These are phyloP conservation scores for Pseudoneurospora amorphoporcata DNA, from an alignment of 495 filamentous ascomycete species.

Conservation along the genomic window DNA sequence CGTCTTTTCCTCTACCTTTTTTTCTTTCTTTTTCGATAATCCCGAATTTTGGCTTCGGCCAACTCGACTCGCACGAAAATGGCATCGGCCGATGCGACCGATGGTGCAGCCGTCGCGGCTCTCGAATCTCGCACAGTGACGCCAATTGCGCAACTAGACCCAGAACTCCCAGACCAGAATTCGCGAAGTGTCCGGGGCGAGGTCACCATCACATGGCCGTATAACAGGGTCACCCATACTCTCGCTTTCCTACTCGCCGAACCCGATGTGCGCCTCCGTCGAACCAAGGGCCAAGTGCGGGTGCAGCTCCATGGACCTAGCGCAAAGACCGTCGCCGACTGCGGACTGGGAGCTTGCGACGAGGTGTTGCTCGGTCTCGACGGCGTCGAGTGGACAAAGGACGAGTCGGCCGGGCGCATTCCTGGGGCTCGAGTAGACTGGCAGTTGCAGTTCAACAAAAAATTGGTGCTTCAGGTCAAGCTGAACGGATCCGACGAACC, in stretches of 20 bases:
- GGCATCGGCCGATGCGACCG: constrained; percentile 8
- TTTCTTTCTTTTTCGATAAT: too few species aligned
- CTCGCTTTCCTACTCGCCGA: constrained; percentile 74
- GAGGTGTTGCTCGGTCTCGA: constrained; percentile 57
- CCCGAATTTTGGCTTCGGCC: background rate
- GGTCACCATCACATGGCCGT: constrained; percentile 86
- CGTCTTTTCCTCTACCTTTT: background rate
- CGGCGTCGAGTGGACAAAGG: constrained; percentile 48
- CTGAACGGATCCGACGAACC: constrained; percentile 23
- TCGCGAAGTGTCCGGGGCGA: constrained; percentile 43
- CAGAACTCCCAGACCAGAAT: constrained; percentile 32
- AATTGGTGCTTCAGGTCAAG: constrained; percentile 46
- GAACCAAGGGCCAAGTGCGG: constrained; percentile 70
- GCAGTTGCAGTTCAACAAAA: constrained; percentile 54
- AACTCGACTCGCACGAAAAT: constrained; percentile 5
- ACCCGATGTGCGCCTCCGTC: constrained; percentile 75
- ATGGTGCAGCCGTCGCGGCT: background rate
- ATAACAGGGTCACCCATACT: constrained; percentile 60
- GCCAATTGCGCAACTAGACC: constrained; percentile 59
- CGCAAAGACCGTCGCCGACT: constrained; percentile 57
- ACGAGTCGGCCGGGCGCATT: constrained; percentile 42
- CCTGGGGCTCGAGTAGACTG: constrained; percentile 65
- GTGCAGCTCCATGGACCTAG: constrained; percentile 62
- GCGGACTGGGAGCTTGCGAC: constrained; percentile 66
- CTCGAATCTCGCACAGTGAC: constrained; percentile 14